Percentiles rank a stretch among this genome's conserved stretches.
Evolutionary conservation across 768 basidiomycete species (phyloP).

Genomic region (Rhizopogon roseolus): DNA sequence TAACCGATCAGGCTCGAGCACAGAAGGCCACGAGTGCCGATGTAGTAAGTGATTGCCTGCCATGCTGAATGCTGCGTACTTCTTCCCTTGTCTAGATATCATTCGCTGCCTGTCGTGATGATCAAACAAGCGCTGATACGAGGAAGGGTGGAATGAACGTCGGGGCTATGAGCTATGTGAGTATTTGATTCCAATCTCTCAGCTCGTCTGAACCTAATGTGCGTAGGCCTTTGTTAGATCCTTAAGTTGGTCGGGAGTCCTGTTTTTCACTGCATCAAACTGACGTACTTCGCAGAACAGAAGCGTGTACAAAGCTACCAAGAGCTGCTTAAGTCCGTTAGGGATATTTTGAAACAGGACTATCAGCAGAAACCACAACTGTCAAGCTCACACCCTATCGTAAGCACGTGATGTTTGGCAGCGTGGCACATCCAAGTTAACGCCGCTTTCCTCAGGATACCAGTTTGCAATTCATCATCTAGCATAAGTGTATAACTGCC

Average conservation of each 20-base stretch:
- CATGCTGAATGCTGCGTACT: not conserved
- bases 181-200: slow-evolving; percentile 17
- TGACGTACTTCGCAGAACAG: slow-evolving; percentile 21
- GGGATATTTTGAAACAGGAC: slow-evolving; percentile 53
- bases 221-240: slow-evolving; percentile 56
- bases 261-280: not conserved
- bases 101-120: slow-evolving; percentile 68
- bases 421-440: not conserved
- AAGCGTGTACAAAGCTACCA: slow-evolving; percentile 63
- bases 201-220: not conserved
- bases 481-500: not conserved
- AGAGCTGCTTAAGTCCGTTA: slow-evolving; percentile 52
- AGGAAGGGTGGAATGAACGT: slow-evolving; percentile 58
- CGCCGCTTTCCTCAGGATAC: slow-evolving; percentile 17
- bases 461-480: slow-evolving; percentile 25
- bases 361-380: slow-evolving; percentile 72
- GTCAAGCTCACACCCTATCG: slow-evolving; percentile 69
- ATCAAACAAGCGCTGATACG: slow-evolving; percentile 71
- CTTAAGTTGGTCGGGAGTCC: slow-evolving; percentile 30
- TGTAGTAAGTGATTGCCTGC: slow-evolving; percentile 36
- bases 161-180: slow-evolving; percentile 77
- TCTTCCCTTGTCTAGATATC: slow-evolving; percentile 43
- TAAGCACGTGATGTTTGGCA: slow-evolving; percentile 15
- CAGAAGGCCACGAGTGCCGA: slow-evolving; percentile 62
- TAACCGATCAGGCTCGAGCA: slow-evolving; percentile 27